Base-by-base conservation (phyloP, 805 yeast species). In the Hanseniaspora taiwanica region DNA sequence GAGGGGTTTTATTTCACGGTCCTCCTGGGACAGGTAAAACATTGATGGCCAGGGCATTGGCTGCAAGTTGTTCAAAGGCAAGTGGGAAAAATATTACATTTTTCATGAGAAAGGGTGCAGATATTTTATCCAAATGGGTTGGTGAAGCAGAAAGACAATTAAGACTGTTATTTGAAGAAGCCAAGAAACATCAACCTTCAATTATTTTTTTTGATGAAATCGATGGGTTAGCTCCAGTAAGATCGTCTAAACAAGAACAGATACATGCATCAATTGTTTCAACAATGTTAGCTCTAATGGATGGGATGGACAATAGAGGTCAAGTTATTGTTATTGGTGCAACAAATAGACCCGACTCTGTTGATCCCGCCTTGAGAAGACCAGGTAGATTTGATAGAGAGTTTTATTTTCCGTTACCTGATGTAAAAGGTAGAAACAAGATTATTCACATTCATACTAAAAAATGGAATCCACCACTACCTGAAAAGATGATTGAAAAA, bases 11-110 rank as follows among this genome's bases (percentile, higher is more conserved):
- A 41, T 91, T 91, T 62, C 98, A 91, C 60, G 98, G 98, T 36
- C 98, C 98, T 4, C 98, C 98, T 2, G 98, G 98, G 47, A 91
- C 98, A 0, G 98, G 98, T 70, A 91, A 91, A 57, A 91, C 98
- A 0, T 69, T 91, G 39, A 85, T 91, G 95, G 98, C 98, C 0
- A 66, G 98, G 44, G 98, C 98, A 0, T 65, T 91, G 39, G 98
- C 98, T 1, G 91, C 97, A 0, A 82, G 94, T 48, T 86, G 95
- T 51, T 82, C 95, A 0, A 42, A 42, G 20, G 75, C 93, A 0
- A 78, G 82, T 14, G 78, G 78, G 12, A 68, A 80, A 45, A 89
- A 91, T 49, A 86, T 91, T 43, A 86, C 98, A 0, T 91, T 91
- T 54, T 91, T 86, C 61, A 91, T 91, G 98, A 67, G 99, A 46